Conservation (phyloP, 169 alveolate genomes). For the Plasmodium cynomolgi region DNA sequence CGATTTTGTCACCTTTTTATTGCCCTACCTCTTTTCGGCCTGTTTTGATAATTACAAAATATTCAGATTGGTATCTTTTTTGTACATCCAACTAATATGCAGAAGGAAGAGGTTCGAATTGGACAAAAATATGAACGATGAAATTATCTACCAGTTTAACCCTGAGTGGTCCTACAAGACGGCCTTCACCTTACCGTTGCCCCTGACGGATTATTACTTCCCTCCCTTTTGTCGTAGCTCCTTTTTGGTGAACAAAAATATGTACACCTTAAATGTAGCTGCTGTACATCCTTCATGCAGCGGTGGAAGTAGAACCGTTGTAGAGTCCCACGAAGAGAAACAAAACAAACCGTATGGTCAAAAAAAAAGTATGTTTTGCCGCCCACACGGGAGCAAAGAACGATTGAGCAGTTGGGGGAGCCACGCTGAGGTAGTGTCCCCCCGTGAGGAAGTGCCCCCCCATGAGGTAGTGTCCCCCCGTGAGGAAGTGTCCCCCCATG, state of each 20-base stretch:
- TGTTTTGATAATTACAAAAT: conserved; percentile 56
- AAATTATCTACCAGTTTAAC: conserved; percentile 28
- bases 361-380: not conserved
- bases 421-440: no score
- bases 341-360: not conserved
- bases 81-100: conserved; percentile 29
- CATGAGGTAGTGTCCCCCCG: not conserved
- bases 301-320: not conserved
- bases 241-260: conserved; percentile 19
- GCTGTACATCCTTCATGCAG: not conserved
- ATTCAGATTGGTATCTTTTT: conserved; percentile 34
- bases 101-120: conserved; percentile 9
- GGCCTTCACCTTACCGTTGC: conserved; percentile 47
- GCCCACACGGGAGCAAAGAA: not conserved
- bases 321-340: not conserved
- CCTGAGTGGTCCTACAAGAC: conserved; percentile 74
- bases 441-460: not conserved
- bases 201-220: conserved; percentile 43
- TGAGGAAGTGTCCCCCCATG: not conserved
- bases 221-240: not conserved
- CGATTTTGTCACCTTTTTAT: conserved; percentile 27
- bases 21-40: conserved; percentile 52
- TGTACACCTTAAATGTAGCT: conserved; percentile 20
- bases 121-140: conserved; percentile 41
- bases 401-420: not conserved